These are phyloP conservation scores for Actinidia polygama DNA, from an alignment of 179 eudicot genomes.

Conservation along the genomic window DNA sequence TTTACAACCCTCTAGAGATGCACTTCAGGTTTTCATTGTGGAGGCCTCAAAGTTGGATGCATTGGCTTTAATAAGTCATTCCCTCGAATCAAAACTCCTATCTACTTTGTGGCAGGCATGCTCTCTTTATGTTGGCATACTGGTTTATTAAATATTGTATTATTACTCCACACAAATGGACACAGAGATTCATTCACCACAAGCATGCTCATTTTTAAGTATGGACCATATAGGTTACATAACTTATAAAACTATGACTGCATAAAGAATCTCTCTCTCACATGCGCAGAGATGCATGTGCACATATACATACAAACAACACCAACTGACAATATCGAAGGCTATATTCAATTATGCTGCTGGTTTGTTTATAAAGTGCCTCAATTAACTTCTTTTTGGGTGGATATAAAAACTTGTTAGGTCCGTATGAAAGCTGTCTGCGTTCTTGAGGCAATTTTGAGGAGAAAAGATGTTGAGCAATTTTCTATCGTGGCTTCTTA, in stretches of 20 bases:
- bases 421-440: slow-evolving; percentile 89
- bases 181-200: neutral
- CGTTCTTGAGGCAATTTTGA: slow-evolving; percentile 89
- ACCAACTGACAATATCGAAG: neutral
- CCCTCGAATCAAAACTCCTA: slow-evolving; percentile 76
- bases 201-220: neutral
- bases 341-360: neutral
- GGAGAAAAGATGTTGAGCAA: slow-evolving; percentile 73
- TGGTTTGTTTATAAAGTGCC: neutral
- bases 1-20: slow-evolving; percentile 95
- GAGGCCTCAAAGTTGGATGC: slow-evolving; percentile 91
- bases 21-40: slow-evolving; percentile 70
- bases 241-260: neutral
- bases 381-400: neutral
- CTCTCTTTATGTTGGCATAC: slow-evolving; percentile 16
- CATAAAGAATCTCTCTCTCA: neutral
- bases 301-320: neutral
- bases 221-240: neutral
- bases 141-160: slow-evolving; percentile 11
- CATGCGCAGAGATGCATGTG: neutral
- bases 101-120: slow-evolving; percentile 91
- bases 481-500: slow-evolving; percentile 61
- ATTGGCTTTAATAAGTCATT: slow-evolving; percentile 69
- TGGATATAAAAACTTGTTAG: slow-evolving; percentile 40
- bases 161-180: neutral